Base-by-base conservation (phyloP, 768 basidiomycete species). In the Suillus bovinus region DNA sequence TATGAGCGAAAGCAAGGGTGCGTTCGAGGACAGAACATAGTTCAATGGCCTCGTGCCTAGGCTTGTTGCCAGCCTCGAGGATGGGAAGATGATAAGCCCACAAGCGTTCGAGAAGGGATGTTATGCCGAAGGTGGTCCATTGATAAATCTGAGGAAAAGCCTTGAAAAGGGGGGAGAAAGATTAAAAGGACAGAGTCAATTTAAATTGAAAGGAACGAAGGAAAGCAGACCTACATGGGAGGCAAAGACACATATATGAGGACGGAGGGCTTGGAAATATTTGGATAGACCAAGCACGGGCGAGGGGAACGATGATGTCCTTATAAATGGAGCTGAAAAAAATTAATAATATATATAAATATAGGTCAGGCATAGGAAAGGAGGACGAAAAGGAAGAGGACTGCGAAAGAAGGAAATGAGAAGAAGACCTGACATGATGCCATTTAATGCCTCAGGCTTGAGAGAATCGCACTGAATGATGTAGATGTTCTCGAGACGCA, bases 91-190 rank as follows among this genome's bases (percentile, higher is more conserved):
- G 38, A 4, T 47, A 10, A 2, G 20, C 22, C 61, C 61, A 61
- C 2, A 61, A 14, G 0, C 17, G 2, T 31, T 61, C 31, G 1
- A 61, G 36, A 8, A 57, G 16, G 1, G 53, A 31, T 6, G 54
- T 58, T 1, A 61, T 6, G 3, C 61, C 61, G 10, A 9, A 61
- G 9, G 61, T 17, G 2, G 36, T 61, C 61, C 61, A 61, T 17
- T 61, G 29, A 31, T 52, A 52, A 1, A 52, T 10, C 3, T 52
- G 50, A 31, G 50, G 50, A 2, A 52, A 52, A 2, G 50, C 50
- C 49, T 50, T n/a, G n/a, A n/a, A n/a, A n/a, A n/a, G n/a, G n/a
- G n/a, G n/a, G n/a, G n/a, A n/a, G n/a, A n/a, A n/a, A n/a, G n/a
- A n/a, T n/a, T n/a, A n/a, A n/a, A n/a, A n/a, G n/a, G n/a, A n/a